Percentiles rank a stretch among this genome's conserved stretches.
Evolutionary conservation across 345 rosid species (phyloP).

Genomic region (Sisymbrium altissimum): DNA sequence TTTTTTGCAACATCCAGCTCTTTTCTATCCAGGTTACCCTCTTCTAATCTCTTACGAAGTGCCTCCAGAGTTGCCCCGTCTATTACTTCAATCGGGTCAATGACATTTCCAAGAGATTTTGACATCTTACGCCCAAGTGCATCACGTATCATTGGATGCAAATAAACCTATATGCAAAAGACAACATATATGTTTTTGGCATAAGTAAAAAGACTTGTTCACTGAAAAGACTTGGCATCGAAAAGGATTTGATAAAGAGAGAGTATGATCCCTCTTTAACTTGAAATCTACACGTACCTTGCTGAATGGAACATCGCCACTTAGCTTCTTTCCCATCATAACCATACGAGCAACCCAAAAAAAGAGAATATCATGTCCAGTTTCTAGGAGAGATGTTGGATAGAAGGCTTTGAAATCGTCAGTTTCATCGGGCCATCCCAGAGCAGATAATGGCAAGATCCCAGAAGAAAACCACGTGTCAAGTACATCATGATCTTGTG

Average conservation of each 20-base stretch:
- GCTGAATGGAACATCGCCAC: slow-evolving; percentile 84
- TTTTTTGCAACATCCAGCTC: slow-evolving; percentile 66
- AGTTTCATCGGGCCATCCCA: slow-evolving; percentile 96
- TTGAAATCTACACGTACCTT: slow-evolving; percentile 43
- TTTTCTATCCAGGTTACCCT: slow-evolving; percentile 74
- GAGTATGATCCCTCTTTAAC: neutral
- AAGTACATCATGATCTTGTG: slow-evolving; percentile 84
- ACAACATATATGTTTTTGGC: neutral
- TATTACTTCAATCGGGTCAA: slow-evolving; percentile 93
- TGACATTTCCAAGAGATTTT: slow-evolving; percentile 87
- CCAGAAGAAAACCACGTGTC: slow-evolving; percentile 55
- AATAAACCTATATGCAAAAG: slow-evolving; percentile 58
- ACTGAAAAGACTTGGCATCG: neutral
- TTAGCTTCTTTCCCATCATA: slow-evolving; percentile 74
- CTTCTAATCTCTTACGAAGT: slow-evolving; percentile 76
- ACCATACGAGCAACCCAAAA: slow-evolving; percentile 99
- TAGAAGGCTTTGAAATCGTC: slow-evolving; percentile 78
- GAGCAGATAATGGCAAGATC: slow-evolving; percentile 67
- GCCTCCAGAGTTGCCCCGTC: slow-evolving; percentile 75
- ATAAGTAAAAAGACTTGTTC: neutral
- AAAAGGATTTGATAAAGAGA: neutral
- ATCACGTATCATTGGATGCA: slow-evolving; percentile 97
- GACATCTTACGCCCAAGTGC: slow-evolving; percentile 98
- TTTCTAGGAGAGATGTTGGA: slow-evolving; percentile 92
- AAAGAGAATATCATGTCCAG: slow-evolving; percentile 93